A percentile compares a stretch with the other conserved stretches of the same genome.
Conservation (phyloP, 179 eudicot genomes). For the Kewa caespitosa region DNA sequence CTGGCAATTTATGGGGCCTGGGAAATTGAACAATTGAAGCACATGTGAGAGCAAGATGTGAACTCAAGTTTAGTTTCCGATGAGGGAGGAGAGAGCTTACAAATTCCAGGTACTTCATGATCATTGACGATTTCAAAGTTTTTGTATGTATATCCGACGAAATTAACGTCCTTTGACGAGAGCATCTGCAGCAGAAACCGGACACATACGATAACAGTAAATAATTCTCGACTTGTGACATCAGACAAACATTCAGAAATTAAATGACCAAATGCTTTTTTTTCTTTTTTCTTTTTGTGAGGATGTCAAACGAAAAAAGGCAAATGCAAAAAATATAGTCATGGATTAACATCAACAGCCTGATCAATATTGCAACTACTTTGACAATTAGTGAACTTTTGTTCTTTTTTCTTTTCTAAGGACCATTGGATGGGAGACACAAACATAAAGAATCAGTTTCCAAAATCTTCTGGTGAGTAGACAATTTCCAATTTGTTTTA, state of each 20-base stretch:
- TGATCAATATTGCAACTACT: too few relatives aligned
- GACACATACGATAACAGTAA: neutral
- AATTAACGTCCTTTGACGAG: conserved; percentile 74
- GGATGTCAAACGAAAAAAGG: too few relatives aligned
- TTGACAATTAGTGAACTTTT: neutral
- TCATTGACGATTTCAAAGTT: conserved; percentile 80
- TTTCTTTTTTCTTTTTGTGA: too few relatives aligned
- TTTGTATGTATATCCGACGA: conserved; percentile 77
- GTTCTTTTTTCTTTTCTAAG: neutral
- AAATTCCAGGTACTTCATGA: conserved; percentile 68
- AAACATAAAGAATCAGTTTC: neutral
- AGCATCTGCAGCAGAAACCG: conserved; percentile 55
- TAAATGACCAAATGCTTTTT: neutral
- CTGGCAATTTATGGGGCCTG: neutral
- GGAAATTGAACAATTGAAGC: neutral
- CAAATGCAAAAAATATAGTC: too few relatives aligned
- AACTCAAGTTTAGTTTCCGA: neutral
- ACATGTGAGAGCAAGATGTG: neutral
- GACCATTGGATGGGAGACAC: neutral
- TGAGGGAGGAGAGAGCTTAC: conserved; percentile 32
- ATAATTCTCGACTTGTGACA: neutral
- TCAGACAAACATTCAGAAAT: neutral
- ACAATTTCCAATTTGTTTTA: too few relatives aligned
- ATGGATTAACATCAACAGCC: too few relatives aligned
- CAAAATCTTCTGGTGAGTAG: too few relatives aligned